phyloP scores from a whole-genome alignment of 768 basidiomycete genomes.

The Tubosaeta sp. region DNA sequence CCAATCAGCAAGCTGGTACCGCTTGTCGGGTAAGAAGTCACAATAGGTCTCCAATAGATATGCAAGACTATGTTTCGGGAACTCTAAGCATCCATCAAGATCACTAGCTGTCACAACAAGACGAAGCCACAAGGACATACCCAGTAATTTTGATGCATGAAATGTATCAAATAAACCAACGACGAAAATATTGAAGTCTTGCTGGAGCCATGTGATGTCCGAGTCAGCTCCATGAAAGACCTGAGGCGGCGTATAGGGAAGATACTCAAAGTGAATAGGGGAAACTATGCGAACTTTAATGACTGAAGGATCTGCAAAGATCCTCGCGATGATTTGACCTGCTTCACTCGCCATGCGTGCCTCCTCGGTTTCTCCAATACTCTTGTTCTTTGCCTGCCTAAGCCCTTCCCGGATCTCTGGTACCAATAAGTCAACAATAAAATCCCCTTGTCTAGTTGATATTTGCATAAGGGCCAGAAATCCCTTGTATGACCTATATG shows the following conservation, averaged over 20 bases:
- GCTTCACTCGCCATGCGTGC: conserved; percentile 21
- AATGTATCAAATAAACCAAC: conserved; percentile 98
- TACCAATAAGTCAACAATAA: conserved; percentile 76
- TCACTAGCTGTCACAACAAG: background rate
- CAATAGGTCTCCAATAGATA: conserved; percentile 85
- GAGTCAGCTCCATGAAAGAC: conserved; percentile 94
- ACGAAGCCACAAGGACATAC: conserved; percentile 31
- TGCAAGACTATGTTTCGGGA: conserved; percentile 80
- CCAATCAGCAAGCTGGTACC: conserved; percentile 98
- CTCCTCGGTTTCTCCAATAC: conserved; percentile 6
- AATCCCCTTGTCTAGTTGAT: conserved; percentile 80
- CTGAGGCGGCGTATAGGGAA: conserved; percentile 33
- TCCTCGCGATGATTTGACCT: conserved; percentile 45
- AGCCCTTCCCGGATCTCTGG: conserved; percentile 63
- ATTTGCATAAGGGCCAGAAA: conserved; percentile 94
- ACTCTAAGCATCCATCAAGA: conserved; percentile 43
- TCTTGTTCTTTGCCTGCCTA: conserved; percentile 51
- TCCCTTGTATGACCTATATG: conserved; percentile 76
- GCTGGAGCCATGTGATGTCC: conserved; percentile 95
- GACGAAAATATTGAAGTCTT: conserved; percentile 90
- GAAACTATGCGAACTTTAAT: conserved; percentile 59
- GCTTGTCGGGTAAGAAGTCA: conserved; percentile 87
- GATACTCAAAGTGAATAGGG: background rate
- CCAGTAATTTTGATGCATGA: conserved; percentile 85
- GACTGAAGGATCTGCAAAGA: conserved; percentile 75